These are phyloP conservation scores for Monosporascus cannonballus DNA, from an alignment of 2,329 filamentous ascomycete genomes.

Conservation along the genomic window DNA sequence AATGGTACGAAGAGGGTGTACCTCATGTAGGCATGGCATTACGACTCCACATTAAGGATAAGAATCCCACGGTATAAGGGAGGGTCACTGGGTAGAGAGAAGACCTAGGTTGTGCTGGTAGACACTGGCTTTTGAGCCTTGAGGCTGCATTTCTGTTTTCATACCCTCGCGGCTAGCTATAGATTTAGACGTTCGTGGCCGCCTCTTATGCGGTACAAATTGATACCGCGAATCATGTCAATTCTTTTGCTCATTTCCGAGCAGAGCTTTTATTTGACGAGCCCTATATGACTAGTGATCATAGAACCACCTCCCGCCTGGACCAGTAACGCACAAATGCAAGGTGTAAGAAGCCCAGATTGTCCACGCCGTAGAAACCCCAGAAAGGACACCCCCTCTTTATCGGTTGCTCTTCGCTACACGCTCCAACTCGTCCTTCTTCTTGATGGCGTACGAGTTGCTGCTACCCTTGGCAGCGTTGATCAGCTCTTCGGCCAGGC, in stretches of 20 bases:
- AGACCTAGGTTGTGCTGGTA: not conserved
- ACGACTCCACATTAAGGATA: slow-evolving; percentile 33
- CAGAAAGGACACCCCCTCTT: slow-evolving; percentile 40
- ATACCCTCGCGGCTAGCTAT: not conserved
- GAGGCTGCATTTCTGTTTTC: not conserved
- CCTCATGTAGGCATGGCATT: slow-evolving; percentile 78
- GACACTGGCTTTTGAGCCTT: not conserved
- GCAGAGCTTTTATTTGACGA: slow-evolving; percentile 32
- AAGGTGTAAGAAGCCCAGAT: slow-evolving; percentile 32
- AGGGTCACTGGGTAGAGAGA: not conserved
- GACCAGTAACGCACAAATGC: slow-evolving; percentile 39
- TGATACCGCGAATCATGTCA: slow-evolving; percentile 21
- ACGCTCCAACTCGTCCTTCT: slow-evolving; percentile 99
- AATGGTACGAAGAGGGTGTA: slow-evolving; percentile 80
- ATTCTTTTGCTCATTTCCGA: slow-evolving; percentile 27
- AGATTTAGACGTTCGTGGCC: not conserved
- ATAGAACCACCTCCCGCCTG: slow-evolving; percentile 35
- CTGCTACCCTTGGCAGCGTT: slow-evolving; percentile 99
- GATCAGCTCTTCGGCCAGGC: slow-evolving; percentile 99
- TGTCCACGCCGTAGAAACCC: slow-evolving; percentile 35
- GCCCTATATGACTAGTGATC: slow-evolving; percentile 38
- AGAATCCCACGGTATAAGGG: slow-evolving; percentile 9
- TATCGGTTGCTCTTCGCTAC: slow-evolving; percentile 99
- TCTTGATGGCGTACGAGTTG: slow-evolving; percentile 99
- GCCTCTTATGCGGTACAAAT: not conserved